Percentiles rank a stretch among this genome's conserved stretches.
phyloP scores from a whole-genome alignment of 1,284 basidiomycete genomes.

The Cutaneotrichosporon daszewskae region DNA sequence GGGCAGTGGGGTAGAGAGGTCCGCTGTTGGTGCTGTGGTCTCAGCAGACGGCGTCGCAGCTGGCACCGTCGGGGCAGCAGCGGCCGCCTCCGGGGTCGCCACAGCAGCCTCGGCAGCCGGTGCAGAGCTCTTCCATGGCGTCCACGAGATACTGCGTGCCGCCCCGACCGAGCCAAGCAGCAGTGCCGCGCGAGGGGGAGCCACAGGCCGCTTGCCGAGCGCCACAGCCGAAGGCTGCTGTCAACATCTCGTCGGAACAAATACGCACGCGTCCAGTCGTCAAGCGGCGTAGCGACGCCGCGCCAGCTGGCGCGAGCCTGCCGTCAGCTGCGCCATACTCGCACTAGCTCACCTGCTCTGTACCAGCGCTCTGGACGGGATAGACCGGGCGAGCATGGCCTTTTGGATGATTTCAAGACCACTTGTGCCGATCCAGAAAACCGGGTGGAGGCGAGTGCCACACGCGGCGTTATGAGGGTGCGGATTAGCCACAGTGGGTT shows the following conservation, averaged over 20 bases:
- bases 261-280: constrained; percentile 18
- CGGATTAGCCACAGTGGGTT: neutral
- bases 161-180: neutral
- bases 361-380: constrained; percentile 10
- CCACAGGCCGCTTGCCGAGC: constrained; percentile 32
- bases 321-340: neutral
- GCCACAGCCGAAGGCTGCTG: constrained; percentile 26
- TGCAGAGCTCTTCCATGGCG: constrained; percentile 19
- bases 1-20: constrained; percentile 7
- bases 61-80: neutral
- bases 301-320: constrained; percentile 12
- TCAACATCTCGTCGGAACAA: constrained; percentile 2
- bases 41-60: constrained; percentile 2
- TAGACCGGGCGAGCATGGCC: constrained; percentile 16
- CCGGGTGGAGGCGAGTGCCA: constrained; percentile 1
- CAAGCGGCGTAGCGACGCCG: constrained; percentile 15
- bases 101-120: constrained; percentile 2
- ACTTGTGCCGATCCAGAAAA: constrained; percentile 1
- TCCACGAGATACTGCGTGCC: constrained; percentile 25
- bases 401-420: neutral
- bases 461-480: neutral
- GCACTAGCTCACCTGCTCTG: constrained; percentile 10
- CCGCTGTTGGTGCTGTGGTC: neutral
- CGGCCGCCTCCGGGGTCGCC: constrained; percentile 1
- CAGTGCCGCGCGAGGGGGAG: constrained; percentile 1